A percentile compares a stretch with the other conserved stretches of the same genome.
phyloP scores from a whole-genome alignment of 306 rosid species.

The Medicago ruthenica region DNA sequence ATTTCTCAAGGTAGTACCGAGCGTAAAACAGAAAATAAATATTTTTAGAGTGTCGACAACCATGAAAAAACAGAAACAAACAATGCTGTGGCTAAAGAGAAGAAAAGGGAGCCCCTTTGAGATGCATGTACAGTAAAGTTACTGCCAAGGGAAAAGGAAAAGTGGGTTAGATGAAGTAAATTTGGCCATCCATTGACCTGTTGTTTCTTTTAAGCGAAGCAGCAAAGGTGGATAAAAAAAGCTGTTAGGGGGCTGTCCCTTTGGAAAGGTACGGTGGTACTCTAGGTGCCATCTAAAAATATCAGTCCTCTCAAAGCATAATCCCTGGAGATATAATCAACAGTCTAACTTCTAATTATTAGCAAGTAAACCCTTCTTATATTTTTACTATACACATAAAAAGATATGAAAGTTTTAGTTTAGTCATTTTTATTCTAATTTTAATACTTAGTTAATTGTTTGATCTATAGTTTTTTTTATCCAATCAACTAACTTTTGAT shows the following conservation, averaged over 20 bases:
- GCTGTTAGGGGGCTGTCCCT: constrained; percentile 47
- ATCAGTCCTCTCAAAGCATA: constrained; percentile 29
- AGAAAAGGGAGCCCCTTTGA: constrained; percentile 16
- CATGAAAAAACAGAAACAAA: constrained; percentile 20
- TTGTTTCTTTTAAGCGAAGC: constrained; percentile 56
- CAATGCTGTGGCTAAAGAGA: constrained; percentile 29
- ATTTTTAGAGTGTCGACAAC: constrained; percentile 13
- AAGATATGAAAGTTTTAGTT: no score
- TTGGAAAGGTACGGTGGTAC: constrained; percentile 48
- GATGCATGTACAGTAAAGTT: constrained; percentile 33
- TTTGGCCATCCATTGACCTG: constrained; percentile 30
- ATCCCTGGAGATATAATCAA: not conserved
- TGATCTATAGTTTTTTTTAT: no score
- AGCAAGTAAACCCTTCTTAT: no score
- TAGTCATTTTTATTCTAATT: no score
- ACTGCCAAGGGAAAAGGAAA: not conserved
- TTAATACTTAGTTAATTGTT: no score
- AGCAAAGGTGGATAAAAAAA: constrained; percentile 32
- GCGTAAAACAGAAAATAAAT: not conserved
- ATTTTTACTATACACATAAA: no score
- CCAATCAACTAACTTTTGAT: no score
- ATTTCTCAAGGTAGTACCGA: not conserved
- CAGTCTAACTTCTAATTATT: no score
- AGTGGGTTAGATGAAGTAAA: constrained; percentile 42
- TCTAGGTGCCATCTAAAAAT: constrained; percentile 18